Evolutionary conservation across 2,329 filamentous ascomycete genomes (phyloP).

Genomic region (Apiospora arundinis): DNA sequence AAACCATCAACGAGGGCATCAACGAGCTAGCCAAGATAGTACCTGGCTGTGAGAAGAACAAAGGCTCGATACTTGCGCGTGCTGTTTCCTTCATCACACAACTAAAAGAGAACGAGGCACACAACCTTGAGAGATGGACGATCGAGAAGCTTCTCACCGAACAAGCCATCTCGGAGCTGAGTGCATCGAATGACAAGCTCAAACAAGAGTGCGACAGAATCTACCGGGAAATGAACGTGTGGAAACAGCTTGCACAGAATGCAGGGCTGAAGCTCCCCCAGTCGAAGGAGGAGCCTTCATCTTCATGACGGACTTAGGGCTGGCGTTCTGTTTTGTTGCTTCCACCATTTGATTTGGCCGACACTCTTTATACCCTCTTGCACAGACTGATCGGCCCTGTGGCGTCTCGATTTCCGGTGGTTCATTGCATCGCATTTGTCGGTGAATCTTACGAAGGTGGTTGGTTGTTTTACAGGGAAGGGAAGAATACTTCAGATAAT

Average conservation of each 20-base stretch:
- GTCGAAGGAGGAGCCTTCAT: conserved; percentile 46
- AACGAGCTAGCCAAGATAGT: conserved; percentile 98
- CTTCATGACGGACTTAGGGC: conserved; percentile 20
- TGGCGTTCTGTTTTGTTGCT: not conserved
- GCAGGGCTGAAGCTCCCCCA: conserved; percentile 59
- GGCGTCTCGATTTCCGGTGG: conserved; percentile 9
- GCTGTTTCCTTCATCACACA: conserved; percentile 95
- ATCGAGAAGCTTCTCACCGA: conserved; percentile 89
- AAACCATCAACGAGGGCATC: conserved; percentile 99
- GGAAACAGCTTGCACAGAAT: conserved; percentile 73
- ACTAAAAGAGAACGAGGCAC: conserved; percentile 90
- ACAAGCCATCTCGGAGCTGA: conserved; percentile 88
- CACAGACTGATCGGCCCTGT: conserved; percentile 15
- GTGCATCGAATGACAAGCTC: conserved; percentile 84
- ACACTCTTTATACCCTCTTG: conserved; percentile 14
- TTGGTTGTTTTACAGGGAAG: not conserved
- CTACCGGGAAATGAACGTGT: conserved; percentile 78
- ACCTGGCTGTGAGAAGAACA: conserved; percentile 98
- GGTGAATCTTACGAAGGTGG: not conserved
- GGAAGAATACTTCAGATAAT: not conserved
- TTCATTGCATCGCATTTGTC: conserved; percentile 11
- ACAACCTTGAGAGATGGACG: conserved; percentile 95
- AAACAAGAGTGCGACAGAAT: conserved; percentile 80
- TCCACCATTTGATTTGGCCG: conserved; percentile 16
- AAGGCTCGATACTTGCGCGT: conserved; percentile 92